Conservation (phyloP, 2,329 filamentous ascomycete species). For the Ascochyta rabiei region DNA sequence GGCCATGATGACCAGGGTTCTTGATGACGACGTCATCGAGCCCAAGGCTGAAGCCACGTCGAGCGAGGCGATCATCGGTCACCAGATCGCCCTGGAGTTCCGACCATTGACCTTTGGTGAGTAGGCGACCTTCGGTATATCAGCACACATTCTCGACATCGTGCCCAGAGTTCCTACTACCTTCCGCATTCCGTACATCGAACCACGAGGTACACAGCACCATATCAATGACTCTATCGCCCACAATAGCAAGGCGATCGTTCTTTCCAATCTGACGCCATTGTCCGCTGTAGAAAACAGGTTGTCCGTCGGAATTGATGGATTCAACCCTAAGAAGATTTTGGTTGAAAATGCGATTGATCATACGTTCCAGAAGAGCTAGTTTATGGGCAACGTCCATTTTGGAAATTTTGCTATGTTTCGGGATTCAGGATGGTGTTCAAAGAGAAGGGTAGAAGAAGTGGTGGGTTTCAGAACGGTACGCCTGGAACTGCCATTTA, state of each 20-base stretch:
- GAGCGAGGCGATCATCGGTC: neutral
- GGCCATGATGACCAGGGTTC: neutral
- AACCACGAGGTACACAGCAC: slow-evolving; percentile 21
- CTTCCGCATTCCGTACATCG: neutral
- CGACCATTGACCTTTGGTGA: neutral
- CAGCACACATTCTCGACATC: neutral
- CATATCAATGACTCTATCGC: slow-evolving; percentile 13
- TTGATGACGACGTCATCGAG: neutral
- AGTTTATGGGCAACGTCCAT: too few species aligned
- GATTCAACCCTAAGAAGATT: slow-evolving; percentile 20
- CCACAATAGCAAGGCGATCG: slow-evolving; percentile 18
- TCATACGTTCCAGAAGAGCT: slow-evolving; percentile 1
- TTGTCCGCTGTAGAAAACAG: neutral
- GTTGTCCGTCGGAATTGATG: neutral
- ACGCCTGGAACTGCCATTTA: too few species aligned
- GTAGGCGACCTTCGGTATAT: neutral
- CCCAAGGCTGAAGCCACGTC: neutral
- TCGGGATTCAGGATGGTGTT: too few species aligned
- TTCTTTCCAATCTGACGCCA: slow-evolving; percentile 3
- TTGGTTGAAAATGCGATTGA: slow-evolving; percentile 15
- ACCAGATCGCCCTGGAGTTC: neutral
- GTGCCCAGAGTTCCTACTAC: neutral
- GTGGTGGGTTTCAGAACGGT: too few species aligned
- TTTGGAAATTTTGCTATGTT: too few species aligned
- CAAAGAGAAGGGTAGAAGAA: too few species aligned